Evolutionary conservation across 2,329 filamentous ascomycete genomes (phyloP).

Genomic region (Xylariaceae sp.): DNA sequence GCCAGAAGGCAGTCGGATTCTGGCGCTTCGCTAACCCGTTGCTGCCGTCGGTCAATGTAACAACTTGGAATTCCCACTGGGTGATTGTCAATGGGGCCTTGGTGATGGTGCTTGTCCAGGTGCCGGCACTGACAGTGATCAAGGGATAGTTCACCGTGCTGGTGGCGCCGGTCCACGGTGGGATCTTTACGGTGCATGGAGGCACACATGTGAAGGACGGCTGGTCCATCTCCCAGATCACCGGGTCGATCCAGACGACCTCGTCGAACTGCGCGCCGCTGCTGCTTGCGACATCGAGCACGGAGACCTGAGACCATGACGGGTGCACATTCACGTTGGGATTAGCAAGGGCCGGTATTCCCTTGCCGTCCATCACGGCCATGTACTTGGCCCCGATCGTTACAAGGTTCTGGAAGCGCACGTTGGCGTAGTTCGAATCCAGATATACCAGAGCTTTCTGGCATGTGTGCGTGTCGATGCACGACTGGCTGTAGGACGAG

Average conservation of each 20-base stretch:
- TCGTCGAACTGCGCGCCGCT: background rate
- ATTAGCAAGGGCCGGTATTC: background rate
- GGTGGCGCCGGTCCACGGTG: background rate
- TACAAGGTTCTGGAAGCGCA: background rate
- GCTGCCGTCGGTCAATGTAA: background rate
- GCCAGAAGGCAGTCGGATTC: background rate
- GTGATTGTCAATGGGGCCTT: background rate
- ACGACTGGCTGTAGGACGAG: slow-evolving; percentile 1
- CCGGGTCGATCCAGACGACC: background rate
- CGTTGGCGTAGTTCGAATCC: background rate
- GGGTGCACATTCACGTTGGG: background rate
- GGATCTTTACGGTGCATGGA: background rate
- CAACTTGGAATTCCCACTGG: background rate
- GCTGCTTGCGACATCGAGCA: background rate
- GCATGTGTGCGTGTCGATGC: background rate
- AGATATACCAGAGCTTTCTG: background rate
- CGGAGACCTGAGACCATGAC: background rate
- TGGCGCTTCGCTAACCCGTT: background rate
- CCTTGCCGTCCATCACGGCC: slow-evolving; percentile 1
- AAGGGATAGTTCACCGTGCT: slow-evolving; percentile 1
- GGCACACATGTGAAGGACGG: background rate
- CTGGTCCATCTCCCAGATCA: slow-evolving; percentile 2
- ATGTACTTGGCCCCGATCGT: slow-evolving; percentile 1
- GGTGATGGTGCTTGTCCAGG: slow-evolving; percentile 4
- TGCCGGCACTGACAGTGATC: background rate